phyloP scores from a whole-genome alignment of 2,329 filamentous ascomycete genomes.

The Botrytis sinoallii region DNA sequence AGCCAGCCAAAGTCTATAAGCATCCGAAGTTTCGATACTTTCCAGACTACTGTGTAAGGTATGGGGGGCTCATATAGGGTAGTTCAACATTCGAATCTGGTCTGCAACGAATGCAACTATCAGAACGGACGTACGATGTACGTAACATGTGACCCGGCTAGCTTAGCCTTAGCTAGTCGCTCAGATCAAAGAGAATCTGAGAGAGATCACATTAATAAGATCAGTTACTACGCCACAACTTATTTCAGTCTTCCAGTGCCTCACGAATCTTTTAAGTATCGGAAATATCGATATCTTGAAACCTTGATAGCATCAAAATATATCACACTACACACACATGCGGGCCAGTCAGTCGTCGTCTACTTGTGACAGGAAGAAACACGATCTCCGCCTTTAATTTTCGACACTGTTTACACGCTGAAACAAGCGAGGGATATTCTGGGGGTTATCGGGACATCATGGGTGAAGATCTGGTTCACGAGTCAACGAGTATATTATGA shows the following conservation, averaged over 20 bases:
- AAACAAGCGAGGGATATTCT: constrained; percentile 9
- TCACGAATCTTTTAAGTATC: neutral
- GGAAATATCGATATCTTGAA: neutral
- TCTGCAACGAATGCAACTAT: neutral
- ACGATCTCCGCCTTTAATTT: neutral
- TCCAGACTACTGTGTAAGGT: neutral
- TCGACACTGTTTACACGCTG: constrained; percentile 11
- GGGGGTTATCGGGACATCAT: neutral
- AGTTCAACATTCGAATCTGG: neutral
- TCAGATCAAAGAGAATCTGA: neutral
- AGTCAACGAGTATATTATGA: neutral
- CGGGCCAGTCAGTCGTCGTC: neutral
- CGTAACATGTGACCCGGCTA: neutral
- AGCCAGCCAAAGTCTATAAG: neutral
- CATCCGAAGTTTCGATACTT: neutral
- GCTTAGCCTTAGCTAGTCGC: neutral
- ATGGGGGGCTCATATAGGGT: neutral
- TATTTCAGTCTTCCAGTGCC: neutral
- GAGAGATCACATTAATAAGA: neutral
- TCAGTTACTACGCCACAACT: neutral
- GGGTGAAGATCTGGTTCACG: constrained; percentile 11
- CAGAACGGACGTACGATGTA: neutral
- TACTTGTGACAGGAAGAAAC: neutral
- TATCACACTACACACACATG: neutral
- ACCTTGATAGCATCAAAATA: neutral